These are phyloP conservation scores for Pugionium dolabratum DNA, from an alignment of 345 rosid genomes.

Conservation along the genomic window DNA sequence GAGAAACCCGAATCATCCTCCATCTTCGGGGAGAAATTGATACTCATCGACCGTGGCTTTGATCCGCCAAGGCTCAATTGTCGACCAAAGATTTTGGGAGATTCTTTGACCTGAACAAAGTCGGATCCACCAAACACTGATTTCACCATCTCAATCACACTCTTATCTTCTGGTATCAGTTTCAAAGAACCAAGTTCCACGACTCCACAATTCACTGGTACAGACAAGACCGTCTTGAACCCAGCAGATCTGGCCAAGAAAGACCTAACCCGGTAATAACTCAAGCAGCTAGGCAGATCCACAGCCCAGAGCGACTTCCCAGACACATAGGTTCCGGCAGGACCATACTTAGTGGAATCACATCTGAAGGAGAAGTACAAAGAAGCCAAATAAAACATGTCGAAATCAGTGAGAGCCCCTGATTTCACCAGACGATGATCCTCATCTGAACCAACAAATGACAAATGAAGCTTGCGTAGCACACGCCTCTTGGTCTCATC, in stretches of 20 bases:
- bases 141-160: slow-evolving; percentile 58
- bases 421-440: slow-evolving; percentile 45
- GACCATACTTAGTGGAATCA: slow-evolving; percentile 59
- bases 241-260: slow-evolving; percentile 77
- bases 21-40: slow-evolving; percentile 77
- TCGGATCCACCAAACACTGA: slow-evolving; percentile 58
- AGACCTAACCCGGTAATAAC: slow-evolving; percentile 65
- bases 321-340: slow-evolving; percentile 58
- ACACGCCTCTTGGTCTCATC: slow-evolving; percentile 63
- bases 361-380: slow-evolving; percentile 59
- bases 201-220: slow-evolving; percentile 77
- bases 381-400: slow-evolving; percentile 75
- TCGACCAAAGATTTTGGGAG: slow-evolving; percentile 79
- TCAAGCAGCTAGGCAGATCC: slow-evolving; percentile 51
- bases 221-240: slow-evolving; percentile 67
- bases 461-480: slow-evolving; percentile 63
- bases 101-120: slow-evolving; percentile 54
- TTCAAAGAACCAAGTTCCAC: slow-evolving; percentile 85
- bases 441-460: slow-evolving; percentile 51
- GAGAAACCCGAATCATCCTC: slow-evolving; percentile 75
- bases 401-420: slow-evolving; percentile 58
- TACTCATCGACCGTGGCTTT: slow-evolving; percentile 64
- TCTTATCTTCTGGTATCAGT: slow-evolving; percentile 60
- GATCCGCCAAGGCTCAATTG: slow-evolving; percentile 78
- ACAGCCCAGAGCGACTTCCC: slow-evolving; percentile 73